Base-by-base conservation (phyloP, 2,329 filamentous ascomycete genomes). In the Botrytis paeoniae region DNA sequence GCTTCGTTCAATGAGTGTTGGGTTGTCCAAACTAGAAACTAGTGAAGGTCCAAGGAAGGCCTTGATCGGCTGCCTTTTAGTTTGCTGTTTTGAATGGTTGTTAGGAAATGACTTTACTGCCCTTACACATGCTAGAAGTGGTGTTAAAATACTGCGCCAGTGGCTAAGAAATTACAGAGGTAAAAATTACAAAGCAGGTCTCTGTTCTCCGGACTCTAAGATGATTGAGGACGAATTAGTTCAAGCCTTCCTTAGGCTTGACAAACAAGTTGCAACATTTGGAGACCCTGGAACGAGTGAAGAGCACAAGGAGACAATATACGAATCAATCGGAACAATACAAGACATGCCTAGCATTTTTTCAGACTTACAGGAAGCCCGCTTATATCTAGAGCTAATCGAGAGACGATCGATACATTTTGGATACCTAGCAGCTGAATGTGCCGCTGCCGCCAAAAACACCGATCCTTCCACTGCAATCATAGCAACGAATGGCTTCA, bases 351-450 rank as follows among this genome's bases (percentile, higher is more conserved):
- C 75, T 5, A 41, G 32, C 4, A 37, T 57, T 6, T 75, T 75
- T 29, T 70, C 35, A 5, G 37, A n/a, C 8, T 5, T 74, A 5
- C 9, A 65, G 1, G 72, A 75, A 63, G 70, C 75, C 20, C 69
- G 73, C 3, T 35, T 64, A n/a, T 76, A 76, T 57, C 65, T 73
- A 22, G 75, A 76, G 43, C 71, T 76, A 35, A 69, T 75, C 35
- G 66, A 74, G 45, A 74, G 75, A 14, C 73, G 75, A 35, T 71
- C 68, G 39, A 65, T 69, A 1, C 75, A 76, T 48, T 75, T 76
- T 57, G 70, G 73, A 29, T 73, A 68, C 37, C 7, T 73, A 43
- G 41, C 63, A 54, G 64, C 54, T 54, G 64, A 35, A 43, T 16
- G n/a, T 51, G 41, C 35, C 35, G 45, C 41, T 3, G 4, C 61